Evolutionary conservation across 306 rosid species (phyloP).

Genomic region (Ormosia semicastrata): DNA sequence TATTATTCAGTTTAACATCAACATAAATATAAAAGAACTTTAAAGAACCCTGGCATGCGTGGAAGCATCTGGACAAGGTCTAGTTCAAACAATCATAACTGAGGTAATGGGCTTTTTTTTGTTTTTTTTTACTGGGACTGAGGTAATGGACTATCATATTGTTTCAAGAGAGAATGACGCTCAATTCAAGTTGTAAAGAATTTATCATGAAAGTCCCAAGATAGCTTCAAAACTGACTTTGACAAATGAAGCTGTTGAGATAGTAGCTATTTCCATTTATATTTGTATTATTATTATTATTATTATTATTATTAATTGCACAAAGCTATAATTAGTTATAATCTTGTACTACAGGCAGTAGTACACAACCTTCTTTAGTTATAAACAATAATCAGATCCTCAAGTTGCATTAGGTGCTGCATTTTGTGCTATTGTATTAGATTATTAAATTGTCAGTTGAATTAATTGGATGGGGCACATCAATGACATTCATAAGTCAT

Average conservation of each 20-base stretch:
- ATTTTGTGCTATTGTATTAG: slow-evolving; percentile 1
- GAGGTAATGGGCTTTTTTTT: neutral
- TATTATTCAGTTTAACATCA: neutral
- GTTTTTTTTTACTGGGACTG: neutral
- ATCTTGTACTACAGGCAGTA: neutral
- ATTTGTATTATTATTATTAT: neutral
- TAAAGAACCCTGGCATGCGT: neutral
- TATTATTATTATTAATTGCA: neutral
- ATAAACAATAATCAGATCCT: neutral
- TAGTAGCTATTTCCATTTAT: neutral
- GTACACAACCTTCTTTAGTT: neutral
- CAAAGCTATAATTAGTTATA: neutral
- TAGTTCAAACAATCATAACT: neutral
- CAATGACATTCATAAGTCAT: neutral
- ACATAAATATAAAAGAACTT: neutral
- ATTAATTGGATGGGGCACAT: neutral
- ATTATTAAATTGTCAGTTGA: neutral
- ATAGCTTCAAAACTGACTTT: neutral
- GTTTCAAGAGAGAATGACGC: neutral
- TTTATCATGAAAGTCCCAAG: neutral
- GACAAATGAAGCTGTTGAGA: neutral
- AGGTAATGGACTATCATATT: neutral
- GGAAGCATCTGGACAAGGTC: neutral
- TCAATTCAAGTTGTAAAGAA: neutral
- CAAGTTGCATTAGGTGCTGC: neutral